These are phyloP conservation scores for Solanum chmielewskii DNA, from an alignment of 257 asterid genomes.

Conservation along the genomic window DNA sequence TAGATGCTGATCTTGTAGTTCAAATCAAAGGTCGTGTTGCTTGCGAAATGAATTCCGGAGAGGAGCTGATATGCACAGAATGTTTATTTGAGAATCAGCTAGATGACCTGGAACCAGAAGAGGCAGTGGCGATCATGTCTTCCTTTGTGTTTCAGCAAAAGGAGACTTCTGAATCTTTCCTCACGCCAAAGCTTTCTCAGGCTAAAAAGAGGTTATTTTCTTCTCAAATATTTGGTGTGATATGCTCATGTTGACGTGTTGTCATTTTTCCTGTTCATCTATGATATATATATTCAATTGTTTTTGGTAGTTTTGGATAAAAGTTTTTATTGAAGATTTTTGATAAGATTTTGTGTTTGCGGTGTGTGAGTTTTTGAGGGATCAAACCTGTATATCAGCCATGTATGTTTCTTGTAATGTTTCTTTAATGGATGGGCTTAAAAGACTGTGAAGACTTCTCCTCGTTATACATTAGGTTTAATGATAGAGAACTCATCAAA, in stretches of 20 bases:
- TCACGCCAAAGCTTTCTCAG: conserved; percentile 72
- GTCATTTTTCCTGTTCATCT: neutral
- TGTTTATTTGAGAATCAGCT: conserved; percentile 95
- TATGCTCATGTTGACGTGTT: neutral
- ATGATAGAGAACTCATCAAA: neutral
- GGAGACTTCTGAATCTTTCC: conserved; percentile 78
- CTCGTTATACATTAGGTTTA: neutral
- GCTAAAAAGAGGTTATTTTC: conserved; percentile 54
- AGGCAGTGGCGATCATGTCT: conserved; percentile 98
- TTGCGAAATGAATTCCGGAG: conserved; percentile 99
- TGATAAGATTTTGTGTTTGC: neutral
- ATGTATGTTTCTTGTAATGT: neutral
- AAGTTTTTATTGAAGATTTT: neutral
- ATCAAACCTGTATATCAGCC: neutral
- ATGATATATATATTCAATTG: neutral
- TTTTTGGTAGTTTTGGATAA: neutral
- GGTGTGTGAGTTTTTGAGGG: neutral
- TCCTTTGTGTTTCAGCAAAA: conserved; percentile 96
- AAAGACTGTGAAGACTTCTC: neutral
- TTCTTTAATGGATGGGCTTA: neutral
- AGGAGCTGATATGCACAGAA: conserved; percentile 93
- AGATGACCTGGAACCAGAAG: conserved; percentile 94
- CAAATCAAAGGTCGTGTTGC: conserved; percentile 99
- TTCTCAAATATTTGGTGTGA: neutral
- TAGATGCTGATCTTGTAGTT: conserved; percentile 84